Conservation (phyloP, 2,329 filamentous ascomycete species). For the Apiospora marii region DNA sequence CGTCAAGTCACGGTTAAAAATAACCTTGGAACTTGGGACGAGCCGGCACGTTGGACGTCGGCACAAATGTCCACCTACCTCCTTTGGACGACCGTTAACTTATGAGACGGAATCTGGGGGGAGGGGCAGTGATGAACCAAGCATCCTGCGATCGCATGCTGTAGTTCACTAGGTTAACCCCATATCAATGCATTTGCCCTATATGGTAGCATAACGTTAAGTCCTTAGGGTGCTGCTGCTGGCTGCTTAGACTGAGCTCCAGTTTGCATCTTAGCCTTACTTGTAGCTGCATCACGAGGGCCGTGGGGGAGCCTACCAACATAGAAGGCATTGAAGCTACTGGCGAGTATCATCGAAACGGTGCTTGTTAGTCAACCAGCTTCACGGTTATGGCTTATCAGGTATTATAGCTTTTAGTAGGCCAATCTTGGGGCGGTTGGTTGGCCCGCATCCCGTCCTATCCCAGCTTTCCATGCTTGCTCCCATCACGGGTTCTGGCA, state of each 20-base stretch:
- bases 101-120: slow-evolving; percentile 1
- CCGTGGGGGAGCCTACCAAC: background rate
- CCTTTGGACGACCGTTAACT: background rate
- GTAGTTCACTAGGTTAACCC: background rate
- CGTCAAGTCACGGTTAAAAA: slow-evolving; percentile 17
- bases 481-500: background rate
- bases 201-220: too few relatives aligned
- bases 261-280: background rate
- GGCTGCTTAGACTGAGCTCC: too few relatives aligned
- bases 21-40: slow-evolving; percentile 12
- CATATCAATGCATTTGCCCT: background rate
- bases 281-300: background rate
- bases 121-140: background rate
- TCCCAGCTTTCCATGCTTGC: background rate
- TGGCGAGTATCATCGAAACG: background rate
- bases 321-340: background rate
- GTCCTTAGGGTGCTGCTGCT: too few relatives aligned
- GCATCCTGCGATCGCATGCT: background rate
- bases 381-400: background rate
- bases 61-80: background rate
- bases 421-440: background rate
- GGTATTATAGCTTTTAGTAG: slow-evolving; percentile 1
- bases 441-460: background rate
- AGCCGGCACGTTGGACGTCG: slow-evolving; percentile 1
- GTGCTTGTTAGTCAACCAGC: background rate